These are phyloP conservation scores for Ogataea sp. DNA, from an alignment of 805 yeast genomes.

Conservation along the genomic window DNA sequence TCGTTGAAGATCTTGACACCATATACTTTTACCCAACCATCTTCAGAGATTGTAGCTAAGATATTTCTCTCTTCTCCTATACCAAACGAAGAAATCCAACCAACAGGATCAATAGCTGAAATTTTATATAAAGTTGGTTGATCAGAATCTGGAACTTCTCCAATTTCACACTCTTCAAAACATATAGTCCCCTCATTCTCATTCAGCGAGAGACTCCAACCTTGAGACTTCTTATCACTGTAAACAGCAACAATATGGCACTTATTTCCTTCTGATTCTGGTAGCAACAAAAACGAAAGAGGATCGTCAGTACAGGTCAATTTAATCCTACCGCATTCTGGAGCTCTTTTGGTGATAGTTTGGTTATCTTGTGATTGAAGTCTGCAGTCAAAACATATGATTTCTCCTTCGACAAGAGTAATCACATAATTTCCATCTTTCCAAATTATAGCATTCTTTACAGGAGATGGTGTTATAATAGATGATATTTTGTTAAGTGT, in stretches of 20 bases:
- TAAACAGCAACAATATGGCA: conserved; percentile 48
- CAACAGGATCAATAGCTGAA: conserved; percentile 61
- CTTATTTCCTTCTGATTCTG: conserved; percentile 18
- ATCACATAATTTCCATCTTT: conserved; percentile 38
- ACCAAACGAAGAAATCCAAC: conserved; percentile 31
- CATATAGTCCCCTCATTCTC: conserved; percentile 7
- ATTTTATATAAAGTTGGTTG: background rate
- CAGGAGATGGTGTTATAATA: conserved; percentile 35
- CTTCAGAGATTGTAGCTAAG: conserved; percentile 47
- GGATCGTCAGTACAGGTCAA: conserved; percentile 9
- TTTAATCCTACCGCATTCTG: conserved; percentile 7
- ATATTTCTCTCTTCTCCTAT: conserved; percentile 30
- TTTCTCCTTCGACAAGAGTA: conserved; percentile 30
- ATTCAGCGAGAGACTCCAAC: conserved; percentile 32
- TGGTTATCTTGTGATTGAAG: conserved; percentile 11
- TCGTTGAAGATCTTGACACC: conserved; percentile 22
- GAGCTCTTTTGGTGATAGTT: conserved; percentile 19
- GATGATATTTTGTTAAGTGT: conserved; percentile 28
- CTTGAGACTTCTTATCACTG: conserved; percentile 23
- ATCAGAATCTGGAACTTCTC: conserved; percentile 25
- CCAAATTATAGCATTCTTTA: conserved; percentile 40
- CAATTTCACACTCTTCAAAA: conserved; percentile 24
- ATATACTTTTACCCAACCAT: conserved; percentile 44
- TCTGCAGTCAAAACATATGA: conserved; percentile 61
- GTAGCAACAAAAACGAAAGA: conserved; percentile 26